Evolutionary conservation across 257 asterid species (phyloP), one percentile per base, ranked within the genome.

Genomic region (Petunia axillaris): DNA sequence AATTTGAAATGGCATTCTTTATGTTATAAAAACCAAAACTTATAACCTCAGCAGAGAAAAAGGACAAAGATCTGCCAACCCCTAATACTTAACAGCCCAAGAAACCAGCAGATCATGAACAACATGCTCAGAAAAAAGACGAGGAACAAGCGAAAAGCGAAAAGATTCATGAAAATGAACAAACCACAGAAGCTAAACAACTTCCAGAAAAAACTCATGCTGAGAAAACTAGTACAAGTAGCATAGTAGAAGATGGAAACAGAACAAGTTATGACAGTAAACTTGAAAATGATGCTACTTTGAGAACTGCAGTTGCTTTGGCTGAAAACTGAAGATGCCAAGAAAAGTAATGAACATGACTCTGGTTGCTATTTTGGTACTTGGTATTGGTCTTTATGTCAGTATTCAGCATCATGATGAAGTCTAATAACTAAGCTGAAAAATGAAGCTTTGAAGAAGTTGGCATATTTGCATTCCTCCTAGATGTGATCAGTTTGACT

Each of bases 1-100:
- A 85, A 76, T 93, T 92, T 60, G 96, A 92, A 87, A 73, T 3
- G 94, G 90, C 14, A 85, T 85, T 64, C 44, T 94, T 8, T 84
- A 82, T 74, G 50, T 94, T 4, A 87, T 25, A 83, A 64, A 89
- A 81, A 67, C 94, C 97, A n/a, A 92, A 91, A 50, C 53, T 87
- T 65, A 87, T 87, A 0, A 85, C 81, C 55, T 86, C 84, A 37
- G 88, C 82, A 63, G 83, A 59, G 6, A 70, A 87, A 75, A 81
- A 86, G 11, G 87, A 44, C 10, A 5, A 40, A 1, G 79, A 41
- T 16, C 46, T 37, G 81, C 85, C 90, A 59, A 77, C 82, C 48
- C 9, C 81, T 1, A 65, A 67, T 7, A 75, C 86, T 3, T 57
- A 68, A 68, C 58, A 0, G 58, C 16, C 39, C 4, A 48, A 68